Percentiles rank a stretch among this genome's conserved stretches.
phyloP scores from a whole-genome alignment of 495 filamentous ascomycete genomes.

The Gamarada debralockiae region DNA sequence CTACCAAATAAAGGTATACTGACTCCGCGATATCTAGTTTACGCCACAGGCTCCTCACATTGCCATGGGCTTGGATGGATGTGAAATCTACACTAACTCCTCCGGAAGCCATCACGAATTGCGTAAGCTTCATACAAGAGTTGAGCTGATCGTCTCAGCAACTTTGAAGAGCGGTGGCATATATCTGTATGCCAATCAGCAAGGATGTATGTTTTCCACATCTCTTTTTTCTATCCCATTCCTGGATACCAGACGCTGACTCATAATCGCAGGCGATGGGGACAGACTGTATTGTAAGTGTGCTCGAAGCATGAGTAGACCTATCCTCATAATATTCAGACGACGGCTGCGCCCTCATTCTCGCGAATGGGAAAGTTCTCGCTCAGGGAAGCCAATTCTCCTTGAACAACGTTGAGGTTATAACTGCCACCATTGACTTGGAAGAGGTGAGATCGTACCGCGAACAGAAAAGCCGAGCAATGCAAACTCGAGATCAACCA shows the following conservation, averaged over 20 bases:
- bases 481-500: conserved; percentile 26
- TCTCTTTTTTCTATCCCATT: no score
- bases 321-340: no score
- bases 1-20: no score
- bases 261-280: no score
- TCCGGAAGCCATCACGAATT: conserved; percentile 70
- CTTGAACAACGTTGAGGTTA: conserved; percentile 75
- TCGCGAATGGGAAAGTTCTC: conserved; percentile 68
- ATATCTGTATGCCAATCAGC: conserved; percentile 67
- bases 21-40: no score
- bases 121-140: conserved; percentile 68
- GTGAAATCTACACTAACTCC: conserved; percentile 77
- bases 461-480: conserved; percentile 38
- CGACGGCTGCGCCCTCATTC: conserved; percentile 78
- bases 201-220: no score
- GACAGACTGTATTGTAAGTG: conserved; percentile 17
- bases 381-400: conserved; percentile 52
- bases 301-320: no score
- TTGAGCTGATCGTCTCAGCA: conserved; percentile 72
- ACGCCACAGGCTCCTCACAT: conserved; percentile 45
- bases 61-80: conserved; percentile 54
- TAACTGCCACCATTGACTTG: conserved; percentile 77
- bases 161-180: conserved; percentile 73
- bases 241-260: no score
- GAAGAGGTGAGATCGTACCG: conserved; percentile 65